Evolutionary conservation across 345 rosid species (phyloP).

Genomic region (Capsella bursapastoris): DNA sequence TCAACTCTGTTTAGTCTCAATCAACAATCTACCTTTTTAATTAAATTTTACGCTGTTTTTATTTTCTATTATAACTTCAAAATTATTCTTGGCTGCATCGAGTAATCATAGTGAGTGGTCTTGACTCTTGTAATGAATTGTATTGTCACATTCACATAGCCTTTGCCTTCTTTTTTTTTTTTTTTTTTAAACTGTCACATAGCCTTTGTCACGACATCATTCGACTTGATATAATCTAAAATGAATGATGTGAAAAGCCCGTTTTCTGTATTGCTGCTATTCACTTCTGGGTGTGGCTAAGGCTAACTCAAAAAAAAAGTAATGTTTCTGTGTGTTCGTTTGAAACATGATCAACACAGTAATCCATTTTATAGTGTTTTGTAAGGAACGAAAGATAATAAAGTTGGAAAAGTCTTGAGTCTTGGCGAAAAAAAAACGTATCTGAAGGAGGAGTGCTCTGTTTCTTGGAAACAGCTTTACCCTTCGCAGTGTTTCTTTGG

Average conservation of each 20-base stretch:
- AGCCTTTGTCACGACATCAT: constrained; percentile 25
- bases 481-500: not conserved
- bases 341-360: not conserved
- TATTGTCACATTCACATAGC: not conserved
- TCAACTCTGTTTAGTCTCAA: constrained; percentile 16
- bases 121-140: not conserved
- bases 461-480: constrained; percentile 30
- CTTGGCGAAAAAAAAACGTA: not conserved
- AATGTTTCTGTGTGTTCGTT: not conserved
- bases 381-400: not conserved
- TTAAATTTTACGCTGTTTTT: not conserved
- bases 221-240: not conserved
- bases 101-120: not conserved
- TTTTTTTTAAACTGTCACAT: not conserved
- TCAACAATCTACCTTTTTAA: constrained; percentile 1
- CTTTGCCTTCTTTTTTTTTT: not conserved
- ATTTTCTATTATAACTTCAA: not conserved
- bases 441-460: not conserved
- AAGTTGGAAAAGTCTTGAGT: not conserved
- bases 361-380: not conserved
- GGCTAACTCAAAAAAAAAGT: not conserved
- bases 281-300: not conserved
- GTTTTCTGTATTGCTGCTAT: not conserved
- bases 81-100: not conserved
- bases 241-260: not conserved